These are phyloP conservation scores for Atkinsonella hypoxylon DNA, from an alignment of 2,329 filamentous ascomycete species.

Conservation along the genomic window DNA sequence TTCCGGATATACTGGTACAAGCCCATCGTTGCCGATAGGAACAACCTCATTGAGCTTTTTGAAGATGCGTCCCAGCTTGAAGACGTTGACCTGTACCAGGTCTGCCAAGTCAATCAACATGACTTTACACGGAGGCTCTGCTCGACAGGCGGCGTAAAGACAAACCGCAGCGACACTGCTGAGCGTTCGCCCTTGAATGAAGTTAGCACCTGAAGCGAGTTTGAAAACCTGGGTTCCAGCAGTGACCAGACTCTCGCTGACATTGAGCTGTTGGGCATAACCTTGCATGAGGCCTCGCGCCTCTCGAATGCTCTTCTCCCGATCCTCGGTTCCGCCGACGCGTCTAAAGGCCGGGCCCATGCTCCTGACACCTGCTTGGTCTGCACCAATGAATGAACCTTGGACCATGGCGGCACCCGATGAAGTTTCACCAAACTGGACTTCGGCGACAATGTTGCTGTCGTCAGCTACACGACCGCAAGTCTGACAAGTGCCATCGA, in stretches of 20 bases:
- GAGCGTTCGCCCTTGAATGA: conserved; percentile 75
- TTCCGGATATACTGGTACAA: conserved; percentile 68
- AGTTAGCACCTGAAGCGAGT: conserved; percentile 61
- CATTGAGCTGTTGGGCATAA: conserved; percentile 46
- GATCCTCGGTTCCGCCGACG: conserved; percentile 44
- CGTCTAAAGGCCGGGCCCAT: conserved; percentile 51
- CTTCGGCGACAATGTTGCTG: conserved; percentile 81
- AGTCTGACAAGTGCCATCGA: conserved; percentile 61
- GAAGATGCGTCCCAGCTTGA: conserved; percentile 81
- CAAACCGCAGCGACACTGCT: conserved; percentile 82
- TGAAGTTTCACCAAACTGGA: conserved; percentile 80
- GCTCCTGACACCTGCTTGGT: conserved; percentile 67
- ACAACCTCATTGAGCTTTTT: conserved; percentile 66
- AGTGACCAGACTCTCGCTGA: conserved; percentile 51
- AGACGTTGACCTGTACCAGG: conserved; percentile 72
- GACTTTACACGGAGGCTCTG: conserved; percentile 65
- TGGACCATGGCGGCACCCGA: conserved; percentile 82
- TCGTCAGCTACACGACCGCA: conserved; percentile 80
- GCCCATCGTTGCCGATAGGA: conserved; percentile 52
- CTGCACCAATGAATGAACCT: conserved; percentile 75
- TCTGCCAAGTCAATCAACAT: conserved; percentile 97
- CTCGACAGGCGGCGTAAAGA: conserved; percentile 78
- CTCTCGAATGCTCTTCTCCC: conserved; percentile 49
- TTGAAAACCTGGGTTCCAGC: conserved; percentile 64
- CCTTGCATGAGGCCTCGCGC: conserved; percentile 47